Evolutionary conservation across 768 basidiomycete species (phyloP).

Genomic region (Leucosporidium yakuticum): DNA sequence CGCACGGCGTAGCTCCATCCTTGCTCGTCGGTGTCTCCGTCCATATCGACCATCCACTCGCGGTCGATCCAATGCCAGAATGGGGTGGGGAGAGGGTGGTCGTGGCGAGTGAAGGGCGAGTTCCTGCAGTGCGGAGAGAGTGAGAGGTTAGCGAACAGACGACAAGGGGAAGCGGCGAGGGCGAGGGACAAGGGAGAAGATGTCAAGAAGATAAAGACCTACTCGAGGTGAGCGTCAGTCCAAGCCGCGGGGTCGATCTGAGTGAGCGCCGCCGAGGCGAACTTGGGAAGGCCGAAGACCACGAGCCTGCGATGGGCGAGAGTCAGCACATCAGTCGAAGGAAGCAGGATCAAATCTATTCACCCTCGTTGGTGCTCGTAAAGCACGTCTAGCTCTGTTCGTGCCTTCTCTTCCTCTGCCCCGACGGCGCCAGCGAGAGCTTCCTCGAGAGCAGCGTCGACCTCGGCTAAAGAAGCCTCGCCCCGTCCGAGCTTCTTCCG

Average conservation of each 20-base stretch:
- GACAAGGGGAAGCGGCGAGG: too few species aligned
- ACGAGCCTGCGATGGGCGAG: conserved; percentile 6
- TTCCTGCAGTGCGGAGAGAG: not conserved
- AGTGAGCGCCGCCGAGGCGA: conserved; percentile 9
- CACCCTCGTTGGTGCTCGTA: conserved; percentile 34
- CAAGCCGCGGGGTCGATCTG: conserved; percentile 16
- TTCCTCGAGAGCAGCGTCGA: conserved; percentile 5
- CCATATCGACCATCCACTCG: conserved; percentile 32
- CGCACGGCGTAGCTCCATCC: conserved; percentile 6
- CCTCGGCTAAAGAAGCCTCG: not conserved
- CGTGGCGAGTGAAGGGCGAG: conserved; percentile 16
- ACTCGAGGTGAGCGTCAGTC: not conserved
- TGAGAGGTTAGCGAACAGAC: too few species aligned
- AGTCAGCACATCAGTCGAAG: not conserved
- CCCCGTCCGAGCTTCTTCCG: not conserved
- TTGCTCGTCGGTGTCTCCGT: conserved; percentile 30
- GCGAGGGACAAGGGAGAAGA: too few species aligned
- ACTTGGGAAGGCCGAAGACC: conserved; percentile 24
- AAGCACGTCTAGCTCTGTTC: conserved; percentile 18
- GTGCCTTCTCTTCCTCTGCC: conserved; percentile 13
- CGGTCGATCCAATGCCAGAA: conserved; percentile 29
- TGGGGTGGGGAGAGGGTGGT: conserved; percentile 20
- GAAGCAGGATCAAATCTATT: not conserved
- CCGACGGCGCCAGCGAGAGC: conserved; percentile 4
- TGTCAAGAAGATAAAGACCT: too few species aligned